Conservation (phyloP, 208 protist species). For the Crithidia fasciculata region DNA sequence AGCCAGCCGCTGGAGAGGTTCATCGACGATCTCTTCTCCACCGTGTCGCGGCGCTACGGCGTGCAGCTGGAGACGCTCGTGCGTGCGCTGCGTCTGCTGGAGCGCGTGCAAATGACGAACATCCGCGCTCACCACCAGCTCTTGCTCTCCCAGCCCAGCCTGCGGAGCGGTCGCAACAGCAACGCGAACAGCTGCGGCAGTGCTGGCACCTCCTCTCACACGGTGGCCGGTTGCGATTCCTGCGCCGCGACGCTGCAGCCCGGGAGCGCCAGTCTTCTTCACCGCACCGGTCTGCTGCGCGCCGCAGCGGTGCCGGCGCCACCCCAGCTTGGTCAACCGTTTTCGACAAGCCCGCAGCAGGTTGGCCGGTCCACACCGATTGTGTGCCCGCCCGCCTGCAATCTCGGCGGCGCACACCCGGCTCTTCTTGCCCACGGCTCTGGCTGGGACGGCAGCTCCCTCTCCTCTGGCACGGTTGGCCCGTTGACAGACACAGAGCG, state of each 20-base stretch:
- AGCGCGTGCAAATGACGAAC: slow-evolving; percentile 44
- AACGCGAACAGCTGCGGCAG: slow-evolving; percentile 7
- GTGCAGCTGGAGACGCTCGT: slow-evolving; percentile 41
- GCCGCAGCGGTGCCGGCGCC: background rate
- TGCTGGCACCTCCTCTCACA: slow-evolving; percentile 2
- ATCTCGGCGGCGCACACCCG: background rate
- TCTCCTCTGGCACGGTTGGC: slow-evolving; percentile 29
- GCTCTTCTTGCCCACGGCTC: background rate
- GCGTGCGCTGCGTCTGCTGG: slow-evolving; percentile 42
- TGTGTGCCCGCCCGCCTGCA: background rate
- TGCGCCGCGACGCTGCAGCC: background rate
- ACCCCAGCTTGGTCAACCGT: background rate
- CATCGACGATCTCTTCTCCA: slow-evolving; percentile 31
- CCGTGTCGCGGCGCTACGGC: slow-evolving; percentile 20
- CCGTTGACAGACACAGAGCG: slow-evolving; percentile 34
- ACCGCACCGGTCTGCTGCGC: slow-evolving; percentile 1
- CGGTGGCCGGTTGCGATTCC: background rate
- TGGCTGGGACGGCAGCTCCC: background rate
- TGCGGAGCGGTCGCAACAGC: slow-evolving; percentile 3
- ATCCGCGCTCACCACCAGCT: slow-evolving; percentile 31
- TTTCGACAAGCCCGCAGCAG: background rate
- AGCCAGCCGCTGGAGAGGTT: slow-evolving; percentile 31
- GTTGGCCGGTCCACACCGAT: background rate
- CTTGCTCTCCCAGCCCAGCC: slow-evolving; percentile 10
- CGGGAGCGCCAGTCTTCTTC: too few relatives aligned